These are phyloP conservation scores for Termitomyces titanicus DNA, from an alignment of 768 basidiomycete genomes.

Conservation along the genomic window DNA sequence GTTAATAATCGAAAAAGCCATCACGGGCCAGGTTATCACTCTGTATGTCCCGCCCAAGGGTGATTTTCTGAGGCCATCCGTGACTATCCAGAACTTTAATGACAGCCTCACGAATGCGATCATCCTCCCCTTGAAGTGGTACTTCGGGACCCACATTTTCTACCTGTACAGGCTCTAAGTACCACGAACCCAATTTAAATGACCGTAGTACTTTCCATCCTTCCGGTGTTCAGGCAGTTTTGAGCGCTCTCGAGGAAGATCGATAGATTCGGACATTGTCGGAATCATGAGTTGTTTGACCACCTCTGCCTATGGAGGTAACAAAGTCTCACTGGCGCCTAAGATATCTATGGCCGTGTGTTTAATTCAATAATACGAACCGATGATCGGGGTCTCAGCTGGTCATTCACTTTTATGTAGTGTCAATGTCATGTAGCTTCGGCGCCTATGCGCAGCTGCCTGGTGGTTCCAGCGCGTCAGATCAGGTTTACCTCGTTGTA, in stretches of 20 bases:
- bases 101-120: slow-evolving; percentile 4
- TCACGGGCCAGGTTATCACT: background rate
- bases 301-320: no score
- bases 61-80: background rate
- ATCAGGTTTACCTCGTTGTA: no score
- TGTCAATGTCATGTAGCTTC: no score
- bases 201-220: background rate
- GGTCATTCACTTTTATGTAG: no score
- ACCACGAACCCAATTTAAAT: background rate
- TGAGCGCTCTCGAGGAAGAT: background rate
- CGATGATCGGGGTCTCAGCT: no score
- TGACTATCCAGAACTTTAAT: background rate
- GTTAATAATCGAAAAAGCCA: background rate
- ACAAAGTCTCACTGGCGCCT: no score
- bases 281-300: no score
- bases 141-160: slow-evolving; percentile 3
- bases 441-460: no score
- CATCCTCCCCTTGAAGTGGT: slow-evolving; percentile 8
- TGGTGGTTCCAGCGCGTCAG: no score
- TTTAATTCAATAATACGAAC: no score
- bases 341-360: no score
- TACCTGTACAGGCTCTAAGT: background rate
- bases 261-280: background rate
- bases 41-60: background rate
- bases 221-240: background rate